Percentiles rank a stretch among this genome's conserved stretches.
These are phyloP conservation scores for Mycena chlorophos DNA, from an alignment of 768 basidiomycete species.

Conservation along the genomic window DNA sequence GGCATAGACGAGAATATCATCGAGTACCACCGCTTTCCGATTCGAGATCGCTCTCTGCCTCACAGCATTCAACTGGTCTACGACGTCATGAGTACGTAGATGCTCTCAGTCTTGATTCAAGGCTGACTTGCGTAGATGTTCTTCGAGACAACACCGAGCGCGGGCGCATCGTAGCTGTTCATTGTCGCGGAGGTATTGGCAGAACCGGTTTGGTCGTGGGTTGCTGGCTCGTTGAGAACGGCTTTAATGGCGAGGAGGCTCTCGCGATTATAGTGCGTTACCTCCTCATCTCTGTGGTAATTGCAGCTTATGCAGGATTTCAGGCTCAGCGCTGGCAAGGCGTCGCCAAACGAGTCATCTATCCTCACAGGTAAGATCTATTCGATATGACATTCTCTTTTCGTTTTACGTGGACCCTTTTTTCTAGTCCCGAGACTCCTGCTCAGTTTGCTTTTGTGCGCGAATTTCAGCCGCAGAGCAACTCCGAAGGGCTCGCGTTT, in stretches of 20 bases:
- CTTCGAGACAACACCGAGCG: constrained; percentile 59
- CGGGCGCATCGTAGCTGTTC: constrained; percentile 67
- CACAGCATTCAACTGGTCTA: constrained; percentile 59
- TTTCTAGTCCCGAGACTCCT: background rate
- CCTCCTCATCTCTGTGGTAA: background rate
- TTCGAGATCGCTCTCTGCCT: constrained; percentile 70
- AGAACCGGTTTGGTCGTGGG: constrained; percentile 59
- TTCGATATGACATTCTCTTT: background rate
- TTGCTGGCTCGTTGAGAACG: constrained; percentile 56
- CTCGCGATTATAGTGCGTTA: background rate
- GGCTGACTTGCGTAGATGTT: constrained; percentile 33
- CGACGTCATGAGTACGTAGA: constrained; percentile 55
- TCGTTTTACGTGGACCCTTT: constrained; percentile 1
- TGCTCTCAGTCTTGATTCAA: background rate
- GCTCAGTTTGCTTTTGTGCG: background rate
- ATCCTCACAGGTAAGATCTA: constrained; percentile 52
- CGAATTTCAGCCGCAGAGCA: background rate
- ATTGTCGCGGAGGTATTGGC: constrained; percentile 79
- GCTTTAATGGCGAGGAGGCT: constrained; percentile 28
- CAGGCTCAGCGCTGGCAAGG: constrained; percentile 57
- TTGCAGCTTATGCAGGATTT: background rate
- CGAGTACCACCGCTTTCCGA: constrained; percentile 79
- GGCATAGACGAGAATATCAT: constrained; percentile 49
- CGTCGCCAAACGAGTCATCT: constrained; percentile 76
- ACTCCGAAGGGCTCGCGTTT: background rate